Evolutionary conservation across 1,284 basidiomycete species (phyloP).

Genomic region (Vanrija sp.): DNA sequence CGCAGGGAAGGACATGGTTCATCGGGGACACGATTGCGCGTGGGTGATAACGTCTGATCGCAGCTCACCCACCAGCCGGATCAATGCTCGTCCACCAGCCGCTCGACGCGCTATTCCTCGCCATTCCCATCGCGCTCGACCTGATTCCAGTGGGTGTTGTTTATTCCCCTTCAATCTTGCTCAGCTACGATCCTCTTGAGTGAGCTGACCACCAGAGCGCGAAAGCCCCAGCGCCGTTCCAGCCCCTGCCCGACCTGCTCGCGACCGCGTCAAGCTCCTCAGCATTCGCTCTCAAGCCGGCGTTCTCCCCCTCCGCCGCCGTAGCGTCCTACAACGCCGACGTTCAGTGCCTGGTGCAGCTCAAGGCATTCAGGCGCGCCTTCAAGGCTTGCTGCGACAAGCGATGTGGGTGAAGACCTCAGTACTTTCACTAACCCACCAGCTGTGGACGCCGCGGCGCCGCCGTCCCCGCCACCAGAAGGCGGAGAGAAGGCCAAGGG

Average conservation of each 20-base stretch:
- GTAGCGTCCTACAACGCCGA: slow-evolving; percentile 28
- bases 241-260: slow-evolving; percentile 39
- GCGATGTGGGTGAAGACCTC: slow-evolving; percentile 29
- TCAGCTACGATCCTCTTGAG: not conserved
- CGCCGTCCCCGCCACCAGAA: slow-evolving; percentile 27
- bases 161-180: not conserved
- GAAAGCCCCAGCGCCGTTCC: slow-evolving; percentile 23
- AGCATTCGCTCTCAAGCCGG: slow-evolving; percentile 20
- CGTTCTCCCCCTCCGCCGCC: slow-evolving; percentile 23
- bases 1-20: slow-evolving; percentile 41
- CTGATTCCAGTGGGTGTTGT: slow-evolving; percentile 24
- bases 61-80: slow-evolving; percentile 24
- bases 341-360: slow-evolving; percentile 20
- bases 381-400: slow-evolving; percentile 40
- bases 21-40: slow-evolving; percentile 35
- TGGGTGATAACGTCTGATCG: slow-evolving; percentile 5
- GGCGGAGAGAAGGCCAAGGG: not conserved
- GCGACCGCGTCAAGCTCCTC: slow-evolving; percentile 19
- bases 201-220: slow-evolving; percentile 1
- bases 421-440: not conserved
- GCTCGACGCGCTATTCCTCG: slow-evolving; percentile 41
- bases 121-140: slow-evolving; percentile 34
- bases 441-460: slow-evolving; percentile 23
- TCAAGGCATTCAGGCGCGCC: slow-evolving; percentile 25
- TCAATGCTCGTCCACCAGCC: slow-evolving; percentile 37